These are phyloP conservation scores for Macrophomina tecta DNA, from an alignment of 2,329 filamentous ascomycete species.

Conservation along the genomic window DNA sequence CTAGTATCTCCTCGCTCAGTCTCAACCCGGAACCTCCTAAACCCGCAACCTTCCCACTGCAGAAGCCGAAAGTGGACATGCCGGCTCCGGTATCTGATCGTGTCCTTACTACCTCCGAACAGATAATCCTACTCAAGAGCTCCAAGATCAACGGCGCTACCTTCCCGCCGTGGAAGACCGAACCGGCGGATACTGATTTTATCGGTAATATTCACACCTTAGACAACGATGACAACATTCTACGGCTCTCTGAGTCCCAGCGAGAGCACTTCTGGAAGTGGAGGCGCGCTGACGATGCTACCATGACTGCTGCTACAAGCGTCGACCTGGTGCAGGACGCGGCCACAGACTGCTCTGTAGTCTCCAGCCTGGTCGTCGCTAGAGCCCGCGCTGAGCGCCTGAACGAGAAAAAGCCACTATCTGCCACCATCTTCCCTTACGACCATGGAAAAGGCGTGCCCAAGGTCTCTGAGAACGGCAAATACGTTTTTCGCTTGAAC, in stretches of 20 bases:
- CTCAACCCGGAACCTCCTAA: background rate
- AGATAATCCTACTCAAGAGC: conserved; percentile 76
- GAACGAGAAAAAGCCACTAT: conserved; percentile 66
- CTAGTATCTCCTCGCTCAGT: conserved; percentile 14
- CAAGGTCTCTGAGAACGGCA: conserved; percentile 75
- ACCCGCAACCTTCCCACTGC: background rate
- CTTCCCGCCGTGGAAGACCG: conserved; percentile 82
- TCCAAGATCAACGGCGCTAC: conserved; percentile 82
- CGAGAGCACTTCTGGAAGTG: conserved; percentile 79
- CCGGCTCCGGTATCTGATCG: conserved; percentile 55
- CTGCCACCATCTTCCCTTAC: conserved; percentile 77
- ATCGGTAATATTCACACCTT: conserved; percentile 32
- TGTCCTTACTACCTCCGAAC: conserved; percentile 69
- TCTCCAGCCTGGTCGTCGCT: conserved; percentile 88
- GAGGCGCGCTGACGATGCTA: conserved; percentile 73
- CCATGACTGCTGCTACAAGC: conserved; percentile 64
- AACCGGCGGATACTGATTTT: conserved; percentile 69
- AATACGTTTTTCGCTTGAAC: conserved; percentile 89
- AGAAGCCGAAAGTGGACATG: background rate
- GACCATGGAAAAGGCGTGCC: conserved; percentile 64
- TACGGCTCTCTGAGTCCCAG: conserved; percentile 78
- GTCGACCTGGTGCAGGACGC: conserved; percentile 94
- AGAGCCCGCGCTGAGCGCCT: conserved; percentile 73
- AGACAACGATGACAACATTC: conserved; percentile 67
- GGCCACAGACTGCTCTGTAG: conserved; percentile 95